These are phyloP conservation scores for Tulasnella sp. DNA, from an alignment of 768 basidiomycete genomes.

Conservation along the genomic window DNA sequence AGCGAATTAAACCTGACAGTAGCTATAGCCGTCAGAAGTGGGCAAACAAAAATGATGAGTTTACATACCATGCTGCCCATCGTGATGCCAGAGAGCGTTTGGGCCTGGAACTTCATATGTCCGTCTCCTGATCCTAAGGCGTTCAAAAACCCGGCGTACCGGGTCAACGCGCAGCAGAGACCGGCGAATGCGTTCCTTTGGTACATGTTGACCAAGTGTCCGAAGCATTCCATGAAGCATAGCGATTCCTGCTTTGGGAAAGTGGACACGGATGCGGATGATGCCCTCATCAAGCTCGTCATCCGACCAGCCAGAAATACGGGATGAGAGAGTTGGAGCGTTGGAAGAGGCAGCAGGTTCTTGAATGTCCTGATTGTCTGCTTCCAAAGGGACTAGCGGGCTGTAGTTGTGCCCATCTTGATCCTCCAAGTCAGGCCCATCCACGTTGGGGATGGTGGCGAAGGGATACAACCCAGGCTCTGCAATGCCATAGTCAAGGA, in stretches of 20 bases:
- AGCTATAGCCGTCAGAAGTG: too few relatives aligned
- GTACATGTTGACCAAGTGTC: slow-evolving; percentile 27
- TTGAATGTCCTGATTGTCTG: too few relatives aligned
- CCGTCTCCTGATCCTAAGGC: neutral
- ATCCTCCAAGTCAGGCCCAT: too few relatives aligned
- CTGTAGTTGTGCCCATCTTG: too few relatives aligned
- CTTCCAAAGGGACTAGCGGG: too few relatives aligned
- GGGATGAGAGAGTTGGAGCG: too few relatives aligned
- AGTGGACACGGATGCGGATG: slow-evolving; percentile 8
- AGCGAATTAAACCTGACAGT: slow-evolving; percentile 32
- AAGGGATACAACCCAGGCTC: too few relatives aligned
- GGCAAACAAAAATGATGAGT: too few relatives aligned
- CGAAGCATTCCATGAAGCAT: slow-evolving; percentile 31
- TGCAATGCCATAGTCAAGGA: too few relatives aligned
- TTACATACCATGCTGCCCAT: slow-evolving; percentile 35
- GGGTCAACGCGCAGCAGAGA: slow-evolving; percentile 29
- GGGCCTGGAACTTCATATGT: slow-evolving; percentile 24
- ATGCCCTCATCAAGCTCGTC: slow-evolving; percentile 28
- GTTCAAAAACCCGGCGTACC: slow-evolving; percentile 31
- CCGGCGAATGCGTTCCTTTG: slow-evolving; percentile 14
- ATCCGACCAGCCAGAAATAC: too few relatives aligned
- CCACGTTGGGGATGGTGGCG: too few relatives aligned
- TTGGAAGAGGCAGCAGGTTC: too few relatives aligned
- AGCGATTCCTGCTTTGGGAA: slow-evolving; percentile 27
- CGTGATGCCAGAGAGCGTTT: slow-evolving; percentile 35